Percentiles rank a stretch among this genome's conserved stretches.
Conservation (phyloP, 2,329 filamentous ascomycete species). For the Plectosphaerella plurivora region DNA sequence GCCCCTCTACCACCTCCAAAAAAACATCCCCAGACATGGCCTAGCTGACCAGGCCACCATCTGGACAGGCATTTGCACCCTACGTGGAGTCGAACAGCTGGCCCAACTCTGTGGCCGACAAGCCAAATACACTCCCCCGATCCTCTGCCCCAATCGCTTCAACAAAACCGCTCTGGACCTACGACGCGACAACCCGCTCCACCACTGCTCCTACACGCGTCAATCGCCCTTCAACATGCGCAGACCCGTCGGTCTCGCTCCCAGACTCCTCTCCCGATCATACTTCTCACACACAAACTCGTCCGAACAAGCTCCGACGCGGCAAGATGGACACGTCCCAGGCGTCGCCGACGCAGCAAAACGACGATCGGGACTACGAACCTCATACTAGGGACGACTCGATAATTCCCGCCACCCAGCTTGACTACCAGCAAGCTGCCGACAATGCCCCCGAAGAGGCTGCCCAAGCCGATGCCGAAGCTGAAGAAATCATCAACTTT, state of each 20-base stretch:
- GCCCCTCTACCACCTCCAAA: background rate
- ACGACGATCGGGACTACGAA: conserved; percentile 51
- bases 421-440: conserved; percentile 5
- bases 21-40: background rate
- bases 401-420: conserved; percentile 9
- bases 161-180: background rate
- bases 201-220: background rate
- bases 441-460: conserved; percentile 7
- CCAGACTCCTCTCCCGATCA: background rate
- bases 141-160: background rate
- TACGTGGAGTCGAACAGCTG: background rate
- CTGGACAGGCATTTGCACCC: too few relatives aligned
- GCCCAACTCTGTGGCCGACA: too few relatives aligned
- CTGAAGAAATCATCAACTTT: conserved; percentile 46
- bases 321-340: conserved; percentile 42
- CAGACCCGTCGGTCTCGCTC: background rate
- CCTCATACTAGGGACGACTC: conserved; percentile 11
- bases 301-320: conserved; percentile 6
- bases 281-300: background rate
- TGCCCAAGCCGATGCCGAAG: conserved; percentile 40
- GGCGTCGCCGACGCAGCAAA: conserved; percentile 51
- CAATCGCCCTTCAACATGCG: background rate
- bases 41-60: background rate
- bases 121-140: background rate
- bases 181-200: too few relatives aligned